Percentiles rank a stretch among this genome's conserved stretches.
Evolutionary conservation across 495 filamentous ascomycete species (phyloP).

Genomic region (Aspergillus heteromorphus): DNA sequence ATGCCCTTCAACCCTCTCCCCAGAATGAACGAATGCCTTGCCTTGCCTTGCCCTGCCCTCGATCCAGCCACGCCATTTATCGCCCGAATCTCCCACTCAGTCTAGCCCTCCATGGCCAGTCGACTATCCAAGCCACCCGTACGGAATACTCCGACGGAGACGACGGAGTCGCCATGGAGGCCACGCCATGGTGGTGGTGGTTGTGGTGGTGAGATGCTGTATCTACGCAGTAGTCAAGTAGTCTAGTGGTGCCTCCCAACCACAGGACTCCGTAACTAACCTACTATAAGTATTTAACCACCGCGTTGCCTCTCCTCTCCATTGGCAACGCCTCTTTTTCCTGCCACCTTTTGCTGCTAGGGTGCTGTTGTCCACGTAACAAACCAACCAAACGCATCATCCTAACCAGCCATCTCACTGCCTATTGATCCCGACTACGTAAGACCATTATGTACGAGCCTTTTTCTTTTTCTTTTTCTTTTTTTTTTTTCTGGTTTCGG

Average conservation of each 20-base stretch:
- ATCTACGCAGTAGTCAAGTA: background rate
- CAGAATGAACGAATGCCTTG: too few relatives aligned
- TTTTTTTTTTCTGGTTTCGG: too few relatives aligned
- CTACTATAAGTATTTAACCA: too few relatives aligned
- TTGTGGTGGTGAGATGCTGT: background rate
- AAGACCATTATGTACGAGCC: slow-evolving; percentile 2
- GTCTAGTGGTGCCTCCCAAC: background rate
- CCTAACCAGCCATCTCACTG: background rate
- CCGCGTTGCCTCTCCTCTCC: too few relatives aligned
- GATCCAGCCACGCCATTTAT: background rate
- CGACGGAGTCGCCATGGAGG: background rate
- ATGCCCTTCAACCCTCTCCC: too few relatives aligned
- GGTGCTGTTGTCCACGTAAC: background rate
- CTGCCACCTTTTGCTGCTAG: background rate
- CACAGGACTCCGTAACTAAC: too few relatives aligned
- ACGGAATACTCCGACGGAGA: background rate
- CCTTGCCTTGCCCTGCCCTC: too few relatives aligned
- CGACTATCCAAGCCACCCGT: background rate
- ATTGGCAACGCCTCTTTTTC: background rate
- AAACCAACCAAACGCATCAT: background rate
- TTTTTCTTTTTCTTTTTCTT: too few relatives aligned
- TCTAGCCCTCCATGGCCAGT: background rate
- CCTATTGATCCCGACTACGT: background rate
- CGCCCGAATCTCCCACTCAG: background rate
- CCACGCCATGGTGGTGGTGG: too few relatives aligned